phyloP scores from a whole-genome alignment of 257 asterid genomes.

The Apocynum venetum region DNA sequence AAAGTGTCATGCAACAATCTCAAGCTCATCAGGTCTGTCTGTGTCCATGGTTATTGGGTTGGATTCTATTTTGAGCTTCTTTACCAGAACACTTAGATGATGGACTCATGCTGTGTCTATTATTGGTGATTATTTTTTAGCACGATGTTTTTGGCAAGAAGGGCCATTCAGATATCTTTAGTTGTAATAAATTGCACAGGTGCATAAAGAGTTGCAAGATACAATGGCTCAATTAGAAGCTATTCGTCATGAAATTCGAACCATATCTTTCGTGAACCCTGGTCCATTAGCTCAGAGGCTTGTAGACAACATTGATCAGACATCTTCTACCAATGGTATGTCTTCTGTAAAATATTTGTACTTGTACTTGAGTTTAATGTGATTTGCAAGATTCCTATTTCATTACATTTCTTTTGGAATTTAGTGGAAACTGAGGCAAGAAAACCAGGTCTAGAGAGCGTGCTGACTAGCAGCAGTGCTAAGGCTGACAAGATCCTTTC shows the following conservation, averaged over 20 bases:
- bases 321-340: conserved; percentile 37
- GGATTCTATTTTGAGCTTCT: background rate
- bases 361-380: conserved; percentile 7
- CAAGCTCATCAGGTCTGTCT: conserved; percentile 75
- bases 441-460: conserved; percentile 32
- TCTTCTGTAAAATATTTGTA: conserved; percentile 11
- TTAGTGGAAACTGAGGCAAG: conserved; percentile 34
- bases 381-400: background rate
- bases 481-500: conserved; percentile 38
- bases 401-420: conserved; percentile 5
- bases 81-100: background rate
- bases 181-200: conserved; percentile 35
- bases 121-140: background rate
- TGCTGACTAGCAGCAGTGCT: conserved; percentile 25
- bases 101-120: background rate
- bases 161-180: background rate
- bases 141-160: background rate
- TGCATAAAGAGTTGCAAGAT: conserved; percentile 89
- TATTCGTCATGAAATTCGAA: conserved; percentile 74
- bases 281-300: conserved; percentile 65
- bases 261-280: conserved; percentile 69
- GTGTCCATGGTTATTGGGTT: background rate
- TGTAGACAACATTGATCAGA: conserved; percentile 52
- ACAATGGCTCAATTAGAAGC: conserved; percentile 81
- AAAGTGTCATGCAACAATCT: conserved; percentile 73